Base-by-base conservation (phyloP, 805 yeast species). In the Priceomyces haplophilus region DNA sequence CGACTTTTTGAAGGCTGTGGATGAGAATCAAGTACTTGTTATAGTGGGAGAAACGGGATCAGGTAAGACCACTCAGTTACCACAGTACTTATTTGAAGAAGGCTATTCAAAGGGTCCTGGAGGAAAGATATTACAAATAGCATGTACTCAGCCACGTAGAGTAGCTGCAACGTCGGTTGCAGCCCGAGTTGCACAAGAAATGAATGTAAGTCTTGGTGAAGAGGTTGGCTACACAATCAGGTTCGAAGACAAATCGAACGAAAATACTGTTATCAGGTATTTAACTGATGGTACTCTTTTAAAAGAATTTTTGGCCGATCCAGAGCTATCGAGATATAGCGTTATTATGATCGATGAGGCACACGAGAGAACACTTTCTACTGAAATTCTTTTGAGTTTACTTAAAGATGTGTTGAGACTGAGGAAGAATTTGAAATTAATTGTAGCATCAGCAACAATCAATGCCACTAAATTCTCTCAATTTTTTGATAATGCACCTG, bases 331-430 rank as follows among this genome's bases (percentile, higher is more conserved):
- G 1, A 67, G 64, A 2, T 91, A 90, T 57, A 79, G 93, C 1
- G 95, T 86, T 1, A 72, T 91, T 43, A 89, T 91, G 85, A 83
- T 91, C 37, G 99, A 91, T 64, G 99, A 91, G 63, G 99, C 99
- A 0, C 99, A 93, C 59, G 99, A 93, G 60, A 75, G 99, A 44
- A 93, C 98, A 0, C 69, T 91, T 32, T 83, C 91, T n/a, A 91
- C 98, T 0, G 99, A 91, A 63, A 70, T 79, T 2, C 58, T 91
- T 7, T 69, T 91, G 40, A 95, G 96, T 0, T 66, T 93, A 29
- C 63, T 91, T 24, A 91, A 91, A 50, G 86, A 84, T 46, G 76
- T 88, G 0, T 58, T 78, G 2, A 67, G 66, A 17, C 62, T 78
- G 33, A 68, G 97, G 41, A 77, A 83, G 0, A 95, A 86, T 47